Conservation (phyloP, 2,329 filamentous ascomycete species). For the Aspergillus fumigatiaffinis region DNA sequence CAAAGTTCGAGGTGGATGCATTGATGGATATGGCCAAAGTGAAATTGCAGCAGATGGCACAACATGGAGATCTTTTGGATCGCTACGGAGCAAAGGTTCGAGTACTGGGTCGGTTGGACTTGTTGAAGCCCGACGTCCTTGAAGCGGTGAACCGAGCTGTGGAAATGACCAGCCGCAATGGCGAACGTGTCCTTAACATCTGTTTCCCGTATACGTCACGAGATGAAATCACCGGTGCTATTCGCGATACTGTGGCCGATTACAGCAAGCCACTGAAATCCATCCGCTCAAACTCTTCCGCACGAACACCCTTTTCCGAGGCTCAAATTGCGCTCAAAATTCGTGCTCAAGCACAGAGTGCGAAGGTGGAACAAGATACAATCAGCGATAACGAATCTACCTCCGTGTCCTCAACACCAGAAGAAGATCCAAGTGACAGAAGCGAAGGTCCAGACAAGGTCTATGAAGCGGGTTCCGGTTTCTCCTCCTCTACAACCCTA, state of each 20-base stretch:
- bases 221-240: constrained; percentile 88
- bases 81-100: constrained; percentile 85
- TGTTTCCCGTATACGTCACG: constrained; percentile 97
- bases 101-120: constrained; percentile 76
- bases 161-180: constrained; percentile 81
- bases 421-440: constrained; percentile 38
- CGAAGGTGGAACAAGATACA: constrained; percentile 29
- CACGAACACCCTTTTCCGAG: constrained; percentile 74
- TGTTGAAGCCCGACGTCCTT: constrained; percentile 83
- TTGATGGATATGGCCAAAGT: constrained; percentile 97
- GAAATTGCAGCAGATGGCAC: constrained; percentile 84
- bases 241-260: constrained; percentile 81
- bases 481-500: constrained; percentile 50
- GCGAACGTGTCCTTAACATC: constrained; percentile 77
- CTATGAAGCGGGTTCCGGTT: constrained; percentile 31
- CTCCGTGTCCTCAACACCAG: constrained; percentile 38
- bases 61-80: constrained; percentile 90
- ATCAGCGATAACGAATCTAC: constrained; percentile 48
- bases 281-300: constrained; percentile 24
- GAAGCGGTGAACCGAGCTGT: constrained; percentile 84
- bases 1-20: constrained; percentile 92
- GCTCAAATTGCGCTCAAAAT: constrained; percentile 84
- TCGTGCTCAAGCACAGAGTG: constrained; percentile 55
- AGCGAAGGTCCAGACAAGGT: constrained; percentile 20
- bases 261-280: constrained; percentile 68